Percentiles rank a stretch among this genome's conserved stretches.
Conservation (phyloP, 345 rosid genomes). For the Eucalyptus curtisii region DNA sequence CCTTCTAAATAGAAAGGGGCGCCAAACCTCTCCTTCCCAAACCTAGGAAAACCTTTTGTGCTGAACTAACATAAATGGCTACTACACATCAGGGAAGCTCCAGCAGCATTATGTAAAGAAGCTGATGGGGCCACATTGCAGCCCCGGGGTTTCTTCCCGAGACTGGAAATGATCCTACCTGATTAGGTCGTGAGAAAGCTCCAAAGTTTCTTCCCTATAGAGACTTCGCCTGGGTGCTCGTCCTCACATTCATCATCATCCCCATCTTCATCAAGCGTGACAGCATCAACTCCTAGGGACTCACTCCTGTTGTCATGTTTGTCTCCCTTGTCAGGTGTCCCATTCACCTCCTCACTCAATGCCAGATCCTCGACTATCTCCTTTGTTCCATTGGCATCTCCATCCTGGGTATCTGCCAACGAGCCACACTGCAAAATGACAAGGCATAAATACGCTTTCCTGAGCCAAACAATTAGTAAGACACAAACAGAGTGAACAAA, state of each 20-base stretch:
- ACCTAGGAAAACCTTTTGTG: not conserved
- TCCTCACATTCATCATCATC: slow-evolving; percentile 45
- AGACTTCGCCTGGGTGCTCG: slow-evolving; percentile 68
- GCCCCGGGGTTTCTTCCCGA: not conserved
- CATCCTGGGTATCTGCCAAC: slow-evolving; percentile 17
- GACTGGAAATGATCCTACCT: not conserved
- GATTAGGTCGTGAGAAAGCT: slow-evolving; percentile 67
- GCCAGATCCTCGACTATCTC: slow-evolving; percentile 20
- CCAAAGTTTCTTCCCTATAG: slow-evolving; percentile 93
- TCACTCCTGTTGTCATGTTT: not conserved
- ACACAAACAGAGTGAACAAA: not conserved
- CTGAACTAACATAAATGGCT: not conserved
- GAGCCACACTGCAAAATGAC: slow-evolving; percentile 28
- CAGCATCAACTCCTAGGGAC: not conserved
- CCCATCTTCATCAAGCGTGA: slow-evolving; percentile 16
- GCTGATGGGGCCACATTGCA: not conserved
- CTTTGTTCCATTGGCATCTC: slow-evolving; percentile 21
- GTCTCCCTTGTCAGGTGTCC: slow-evolving; percentile 33
- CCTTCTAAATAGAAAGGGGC: not conserved
- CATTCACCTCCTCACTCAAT: slow-evolving; percentile 76
- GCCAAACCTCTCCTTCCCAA: not conserved
- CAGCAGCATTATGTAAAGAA: slow-evolving; percentile 15
- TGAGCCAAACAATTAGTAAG: not conserved
- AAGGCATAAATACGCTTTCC: not conserved
- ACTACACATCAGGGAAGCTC: slow-evolving; percentile 8